These are phyloP conservation scores for Pneumocystis murina DNA, from an alignment of 1,139 yeast species.

Conservation along the genomic window DNA sequence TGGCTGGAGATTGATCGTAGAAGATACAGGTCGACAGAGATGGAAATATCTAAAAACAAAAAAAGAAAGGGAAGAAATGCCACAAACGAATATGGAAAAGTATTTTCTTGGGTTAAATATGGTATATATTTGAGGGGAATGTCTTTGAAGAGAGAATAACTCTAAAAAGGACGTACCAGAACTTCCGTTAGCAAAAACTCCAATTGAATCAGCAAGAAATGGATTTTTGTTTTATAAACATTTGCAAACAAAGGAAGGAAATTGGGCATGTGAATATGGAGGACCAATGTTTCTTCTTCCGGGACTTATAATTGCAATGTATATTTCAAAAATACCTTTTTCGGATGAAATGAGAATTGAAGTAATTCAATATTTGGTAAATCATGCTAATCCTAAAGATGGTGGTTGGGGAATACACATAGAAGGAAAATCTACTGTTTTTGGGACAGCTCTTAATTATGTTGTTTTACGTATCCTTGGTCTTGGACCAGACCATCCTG, in stretches of 20 bases:
- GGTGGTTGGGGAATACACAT: constrained; percentile 99
- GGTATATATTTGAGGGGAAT: constrained; percentile 13
- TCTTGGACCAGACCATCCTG: constrained; percentile 55
- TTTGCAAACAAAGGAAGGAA: constrained; percentile 60
- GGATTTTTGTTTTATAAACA: constrained; percentile 57
- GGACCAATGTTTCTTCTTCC: constrained; percentile 97
- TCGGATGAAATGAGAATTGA: constrained; percentile 54
- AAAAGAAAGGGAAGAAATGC: constrained; percentile 24
- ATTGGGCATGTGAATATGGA: constrained; percentile 80
- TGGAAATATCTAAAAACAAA: constrained; percentile 56
- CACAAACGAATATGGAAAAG: constrained; percentile 30
- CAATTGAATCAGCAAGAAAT: constrained; percentile 52
- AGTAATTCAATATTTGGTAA: constrained; percentile 67
- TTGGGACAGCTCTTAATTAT: constrained; percentile 85
- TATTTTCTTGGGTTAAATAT: constrained; percentile 15
- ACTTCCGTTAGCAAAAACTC: constrained; percentile 23
- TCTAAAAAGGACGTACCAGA: constrained; percentile 11
- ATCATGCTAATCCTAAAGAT: constrained; percentile 88
- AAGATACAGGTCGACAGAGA: constrained; percentile 51
- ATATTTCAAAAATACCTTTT: constrained; percentile 53
- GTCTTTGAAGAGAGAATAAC: constrained; percentile 14
- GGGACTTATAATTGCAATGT: constrained; percentile 66
- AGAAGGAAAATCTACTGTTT: constrained; percentile 82
- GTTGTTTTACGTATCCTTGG: constrained; percentile 67
- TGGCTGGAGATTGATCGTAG: constrained; percentile 52